These are phyloP conservation scores for Clarireedia homoeocarpa DNA, from an alignment of 2,329 filamentous ascomycete species.

Conservation along the genomic window DNA sequence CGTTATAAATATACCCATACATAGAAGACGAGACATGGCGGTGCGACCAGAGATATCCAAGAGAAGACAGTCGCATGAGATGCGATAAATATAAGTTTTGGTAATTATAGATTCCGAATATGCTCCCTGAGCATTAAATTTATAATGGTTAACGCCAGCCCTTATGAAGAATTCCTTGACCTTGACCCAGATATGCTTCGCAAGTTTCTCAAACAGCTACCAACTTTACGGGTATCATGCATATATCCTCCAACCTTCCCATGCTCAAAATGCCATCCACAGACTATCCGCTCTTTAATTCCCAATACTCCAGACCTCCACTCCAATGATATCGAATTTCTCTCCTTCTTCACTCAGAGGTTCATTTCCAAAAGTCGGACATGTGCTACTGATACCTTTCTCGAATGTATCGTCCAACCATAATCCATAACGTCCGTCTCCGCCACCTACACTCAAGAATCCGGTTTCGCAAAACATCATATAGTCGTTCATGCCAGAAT, in stretches of 20 bases:
- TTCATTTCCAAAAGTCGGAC: slow-evolving; percentile 92
- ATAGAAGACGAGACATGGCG: not conserved
- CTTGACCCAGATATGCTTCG: not conserved
- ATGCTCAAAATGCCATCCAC: not conserved
- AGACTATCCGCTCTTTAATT: slow-evolving; percentile 10
- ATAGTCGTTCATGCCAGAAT: slow-evolving; percentile 93
- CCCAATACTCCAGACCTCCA: slow-evolving; percentile 94
- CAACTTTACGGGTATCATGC: slow-evolving; percentile 8
- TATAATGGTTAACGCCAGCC: not conserved
- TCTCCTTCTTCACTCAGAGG: slow-evolving; percentile 84
- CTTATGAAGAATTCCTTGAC: not conserved
- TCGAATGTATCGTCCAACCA: slow-evolving; percentile 88
- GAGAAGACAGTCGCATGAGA: no score
- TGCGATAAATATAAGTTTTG: not conserved
- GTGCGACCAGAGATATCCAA: not conserved
- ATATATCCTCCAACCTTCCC: not conserved
- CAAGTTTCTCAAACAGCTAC: not conserved
- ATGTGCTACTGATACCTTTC: slow-evolving; percentile 72
- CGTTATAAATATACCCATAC: not conserved
- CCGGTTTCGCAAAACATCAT: slow-evolving; percentile 86
- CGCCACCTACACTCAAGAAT: slow-evolving; percentile 81
- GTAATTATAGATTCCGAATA: not conserved
- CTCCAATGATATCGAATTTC: slow-evolving; percentile 84
- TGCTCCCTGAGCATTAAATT: not conserved
- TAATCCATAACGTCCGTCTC: slow-evolving; percentile 82